Base-by-base conservation (phyloP, 768 basidiomycete genomes). In the Boletus coccyginus region DNA sequence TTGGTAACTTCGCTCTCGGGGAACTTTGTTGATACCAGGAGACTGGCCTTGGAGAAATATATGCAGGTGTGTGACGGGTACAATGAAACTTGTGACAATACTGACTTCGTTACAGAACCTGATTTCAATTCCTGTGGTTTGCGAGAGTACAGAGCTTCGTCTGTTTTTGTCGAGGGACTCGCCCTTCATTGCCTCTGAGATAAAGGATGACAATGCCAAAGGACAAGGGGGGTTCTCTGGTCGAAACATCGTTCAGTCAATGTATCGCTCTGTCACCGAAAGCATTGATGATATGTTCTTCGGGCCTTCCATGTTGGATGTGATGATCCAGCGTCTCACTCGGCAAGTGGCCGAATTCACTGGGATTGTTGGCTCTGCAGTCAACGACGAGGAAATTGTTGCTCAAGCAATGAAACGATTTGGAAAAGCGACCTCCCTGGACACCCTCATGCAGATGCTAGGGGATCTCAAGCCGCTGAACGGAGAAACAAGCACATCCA, bases 211-310 rank as follows among this genome's bases (percentile, higher is more conserved):
- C 47, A 48, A n/a, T 61, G 57, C 13, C 12, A 83, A 86, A 68
- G 67, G 74, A 12, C 62, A 76, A 7, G 70, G 74, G 14, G 67
- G 77, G 0, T 86, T 88, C 63, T 84, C 87, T 19, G 87, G 88
- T 8, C 84, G 84, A 14, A 86, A 85, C 53, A 78, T 97, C 38
- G 91, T 98, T 51, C 87, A 87, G 52, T 88, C 86, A 24, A 82
- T 99, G 55, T 98, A 96, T 68, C 86, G 88, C 32, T 92, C 93
- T 27, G 91, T 99, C 45, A 84, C 96, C 7, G 91, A 92, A 60
- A 94, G 94, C 69, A 87, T 98, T 64, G 97, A 99, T 70, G 97
- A 98, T 71, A 92, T 97, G 82, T 88, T 96, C 73, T 93, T 96
- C 61, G 94, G 92, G 3, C 95, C 91, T 3, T 94, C 93, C 1